Conservation (phyloP, 805 yeast species). For the Cyberlindnera americana region DNA sequence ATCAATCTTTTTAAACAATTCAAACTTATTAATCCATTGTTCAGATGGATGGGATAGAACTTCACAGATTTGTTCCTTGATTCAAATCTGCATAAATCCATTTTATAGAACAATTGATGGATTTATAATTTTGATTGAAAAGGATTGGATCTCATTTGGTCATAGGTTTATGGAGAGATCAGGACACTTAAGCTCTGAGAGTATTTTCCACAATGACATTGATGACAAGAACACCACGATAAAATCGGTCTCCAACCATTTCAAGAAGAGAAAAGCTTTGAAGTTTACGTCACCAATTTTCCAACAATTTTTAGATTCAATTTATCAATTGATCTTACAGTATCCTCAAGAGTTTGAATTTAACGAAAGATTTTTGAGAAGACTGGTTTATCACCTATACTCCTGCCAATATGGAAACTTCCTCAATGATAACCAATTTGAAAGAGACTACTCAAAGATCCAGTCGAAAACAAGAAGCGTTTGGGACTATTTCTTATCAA, state of each 20-base stretch:
- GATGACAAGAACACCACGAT: slow-evolving; percentile 39
- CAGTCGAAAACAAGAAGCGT: slow-evolving; percentile 65
- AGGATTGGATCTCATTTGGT: slow-evolving; percentile 95
- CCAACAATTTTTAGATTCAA: slow-evolving; percentile 90
- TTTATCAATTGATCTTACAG: slow-evolving; percentile 73
- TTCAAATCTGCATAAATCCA: slow-evolving; percentile 88
- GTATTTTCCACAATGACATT: slow-evolving; percentile 40
- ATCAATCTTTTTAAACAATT: slow-evolving; percentile 76
- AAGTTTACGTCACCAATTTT: slow-evolving; percentile 85
- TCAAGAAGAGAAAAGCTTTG: slow-evolving; percentile 44
- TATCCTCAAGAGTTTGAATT: slow-evolving; percentile 75
- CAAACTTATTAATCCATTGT: slow-evolving; percentile 86
- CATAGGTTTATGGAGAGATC: slow-evolving; percentile 82
- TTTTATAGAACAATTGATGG: slow-evolving; percentile 86
- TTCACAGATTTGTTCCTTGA: slow-evolving; percentile 78
- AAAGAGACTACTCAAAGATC: slow-evolving; percentile 39
- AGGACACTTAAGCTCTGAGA: slow-evolving; percentile 53
- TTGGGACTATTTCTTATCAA: slow-evolving; percentile 89
- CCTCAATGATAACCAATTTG: slow-evolving; percentile 69
- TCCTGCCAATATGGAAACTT: slow-evolving; percentile 96
- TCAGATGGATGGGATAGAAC: slow-evolving; percentile 99
- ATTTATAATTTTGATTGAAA: slow-evolving; percentile 78
- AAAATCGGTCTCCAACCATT: slow-evolving; percentile 40
- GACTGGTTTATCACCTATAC: slow-evolving; percentile 82
- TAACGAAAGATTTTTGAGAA: slow-evolving; percentile 80